Evolutionary conservation across 805 yeast genomes (phyloP), one percentile per base, ranked within the genome.

Genomic region (Debaryomyces prosopidis): DNA sequence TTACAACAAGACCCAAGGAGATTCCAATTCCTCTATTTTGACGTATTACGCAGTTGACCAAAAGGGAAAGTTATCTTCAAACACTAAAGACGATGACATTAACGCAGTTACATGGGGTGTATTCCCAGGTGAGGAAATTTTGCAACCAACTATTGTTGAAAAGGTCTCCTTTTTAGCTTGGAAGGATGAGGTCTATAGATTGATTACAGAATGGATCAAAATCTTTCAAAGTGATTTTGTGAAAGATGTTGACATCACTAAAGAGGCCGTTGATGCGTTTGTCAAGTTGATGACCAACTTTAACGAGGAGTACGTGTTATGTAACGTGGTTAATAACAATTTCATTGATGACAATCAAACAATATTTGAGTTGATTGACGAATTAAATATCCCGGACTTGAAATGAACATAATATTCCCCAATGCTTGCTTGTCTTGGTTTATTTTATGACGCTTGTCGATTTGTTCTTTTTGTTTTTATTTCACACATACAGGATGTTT

Each of bases 41-140:
- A 84, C 96, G 3, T 92, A 81, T 68, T 91, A 89, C 60, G 85
- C 91, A 4, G 89, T 88, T 23, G 73, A 75, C 54, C 79, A 79
- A 55, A 59, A 69, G 28, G 78, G 81, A 2, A 81, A 80, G 35
- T 71, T 90, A 43, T 51, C 62, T 15, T 80, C 96, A 40, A 91
- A 91, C 65, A 82, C 89, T 39, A 77, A 77, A 18, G 83, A 80
- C 37, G 88, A 84, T 31, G 86, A 82, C 50, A 90, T 95, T 51
- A 91, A 89, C 60, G 97, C 98, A 7, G 97, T 92, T 45, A 92
- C 98, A 15, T 92, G 98, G 98, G 98, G 98, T 51, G 89, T 91
- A 44, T 90, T 89, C 81, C 97, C 98, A 20, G 96, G 96, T 32
- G 86, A 85, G 60, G 97, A 92, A 69, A 87, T 92, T 43, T 76